A percentile compares a stretch with the other conserved stretches of the same genome.
Evolutionary conservation across 148 eudicot species (phyloP).

Genomic region (Spergularia bocconei): DNA sequence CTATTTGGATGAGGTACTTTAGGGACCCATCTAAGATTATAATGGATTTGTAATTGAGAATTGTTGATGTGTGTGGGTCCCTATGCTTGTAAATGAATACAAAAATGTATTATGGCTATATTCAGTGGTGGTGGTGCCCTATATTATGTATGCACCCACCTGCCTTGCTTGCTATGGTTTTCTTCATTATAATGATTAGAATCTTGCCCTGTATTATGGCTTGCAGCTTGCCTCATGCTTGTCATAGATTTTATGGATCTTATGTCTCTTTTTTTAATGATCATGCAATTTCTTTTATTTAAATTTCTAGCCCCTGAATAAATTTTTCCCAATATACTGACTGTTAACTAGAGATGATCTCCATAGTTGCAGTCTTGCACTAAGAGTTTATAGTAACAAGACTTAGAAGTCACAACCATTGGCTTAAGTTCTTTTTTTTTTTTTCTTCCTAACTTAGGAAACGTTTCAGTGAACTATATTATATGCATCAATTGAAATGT

Average conservation of each 20-base stretch:
- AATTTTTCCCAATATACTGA: too few species aligned
- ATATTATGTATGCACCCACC: constrained; percentile 21
- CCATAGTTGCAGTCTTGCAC: too few species aligned
- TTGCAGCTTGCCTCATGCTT: constrained; percentile 21
- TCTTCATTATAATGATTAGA: constrained; percentile 23
- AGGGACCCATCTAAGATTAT: constrained; percentile 27
- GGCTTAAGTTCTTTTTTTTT: too few species aligned
- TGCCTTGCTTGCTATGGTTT: constrained; percentile 20
- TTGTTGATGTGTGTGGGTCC: constrained; percentile 21
- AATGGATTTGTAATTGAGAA: constrained; percentile 26
- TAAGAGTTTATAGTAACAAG: too few species aligned
- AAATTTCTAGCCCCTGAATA: too few species aligned
- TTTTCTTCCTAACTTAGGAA: too few species aligned
- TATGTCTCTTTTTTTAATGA: not conserved
- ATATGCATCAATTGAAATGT: too few species aligned
- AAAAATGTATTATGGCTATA: constrained; percentile 14
- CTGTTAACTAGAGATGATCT: too few species aligned
- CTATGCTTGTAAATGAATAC: constrained; percentile 22
- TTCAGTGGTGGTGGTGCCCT: constrained; percentile 25
- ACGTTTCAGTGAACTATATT: too few species aligned
- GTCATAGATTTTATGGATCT: not conserved
- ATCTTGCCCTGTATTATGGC: constrained; percentile 14
- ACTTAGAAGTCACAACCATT: too few species aligned
- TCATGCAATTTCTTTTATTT: too few species aligned
- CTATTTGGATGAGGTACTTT: constrained; percentile 24